phyloP scores from a whole-genome alignment of 176 grass and related monocot genomes.

The Phoenix roebelenii region DNA sequence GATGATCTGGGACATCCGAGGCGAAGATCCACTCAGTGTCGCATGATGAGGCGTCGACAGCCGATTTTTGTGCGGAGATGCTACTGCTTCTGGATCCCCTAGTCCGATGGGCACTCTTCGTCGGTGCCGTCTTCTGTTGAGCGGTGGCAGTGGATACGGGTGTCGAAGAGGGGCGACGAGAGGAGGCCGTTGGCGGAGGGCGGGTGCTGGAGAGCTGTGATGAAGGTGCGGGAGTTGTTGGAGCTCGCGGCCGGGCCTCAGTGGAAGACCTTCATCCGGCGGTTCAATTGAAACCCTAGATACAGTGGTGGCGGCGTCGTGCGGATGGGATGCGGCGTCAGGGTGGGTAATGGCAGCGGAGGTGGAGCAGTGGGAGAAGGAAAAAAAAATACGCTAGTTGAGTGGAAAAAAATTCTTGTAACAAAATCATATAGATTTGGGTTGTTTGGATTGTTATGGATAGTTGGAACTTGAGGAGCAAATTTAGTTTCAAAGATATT shows the following conservation, averaged over 20 bases:
- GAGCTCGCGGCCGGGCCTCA: conserved; percentile 79
- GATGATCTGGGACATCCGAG: too few relatives aligned
- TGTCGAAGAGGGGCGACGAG: conserved; percentile 32
- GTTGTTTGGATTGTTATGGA: too few relatives aligned
- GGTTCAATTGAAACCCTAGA: conserved; percentile 38
- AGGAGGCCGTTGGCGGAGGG: conserved; percentile 12
- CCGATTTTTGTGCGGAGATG: conserved; percentile 40
- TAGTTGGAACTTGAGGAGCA: too few relatives aligned
- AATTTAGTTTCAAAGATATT: too few relatives aligned
- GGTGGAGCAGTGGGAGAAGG: too few relatives aligned
- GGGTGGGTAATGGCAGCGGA: too few relatives aligned
- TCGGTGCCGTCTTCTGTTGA: neutral
- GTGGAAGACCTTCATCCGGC: conserved; percentile 97
- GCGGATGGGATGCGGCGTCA: too few relatives aligned
- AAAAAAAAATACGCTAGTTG: too few relatives aligned
- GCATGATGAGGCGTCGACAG: conserved; percentile 21
- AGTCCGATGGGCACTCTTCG: neutral
- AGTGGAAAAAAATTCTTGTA: too few relatives aligned
- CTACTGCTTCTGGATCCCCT: conserved; percentile 64
- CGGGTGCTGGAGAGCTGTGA: conserved; percentile 54
- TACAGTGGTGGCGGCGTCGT: neutral
- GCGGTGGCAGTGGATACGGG: conserved; percentile 21
- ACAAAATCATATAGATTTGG: too few relatives aligned
- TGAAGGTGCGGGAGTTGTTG: conserved; percentile 94
- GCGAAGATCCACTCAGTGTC: neutral